A percentile compares a stretch with the other conserved stretches of the same genome.
phyloP scores from a whole-genome alignment of 106 monocot genomes.

The Triglochin maritima region DNA sequence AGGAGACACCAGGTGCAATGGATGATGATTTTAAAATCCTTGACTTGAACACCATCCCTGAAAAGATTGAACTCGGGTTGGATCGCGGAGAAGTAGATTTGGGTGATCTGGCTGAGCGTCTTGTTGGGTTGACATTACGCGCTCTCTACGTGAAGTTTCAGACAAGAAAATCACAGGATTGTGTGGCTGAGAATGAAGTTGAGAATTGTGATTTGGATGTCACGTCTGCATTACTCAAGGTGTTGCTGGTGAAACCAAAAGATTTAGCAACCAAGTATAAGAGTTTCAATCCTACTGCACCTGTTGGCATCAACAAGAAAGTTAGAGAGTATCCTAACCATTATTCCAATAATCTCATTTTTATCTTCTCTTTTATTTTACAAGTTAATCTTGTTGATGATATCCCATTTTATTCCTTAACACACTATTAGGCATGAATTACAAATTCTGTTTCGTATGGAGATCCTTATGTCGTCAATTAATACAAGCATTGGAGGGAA shows the following conservation, averaged over 20 bases:
- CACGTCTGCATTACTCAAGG: slow-evolving; percentile 33
- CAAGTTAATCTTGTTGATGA: background rate
- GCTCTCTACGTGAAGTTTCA: slow-evolving; percentile 32
- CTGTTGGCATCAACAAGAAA: slow-evolving; percentile 29
- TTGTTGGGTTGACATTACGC: slow-evolving; percentile 39
- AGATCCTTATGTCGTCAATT: slow-evolving; percentile 53
- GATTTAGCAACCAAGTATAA: slow-evolving; percentile 61
- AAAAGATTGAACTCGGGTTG: slow-evolving; percentile 61
- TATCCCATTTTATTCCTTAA: slow-evolving; percentile 29
- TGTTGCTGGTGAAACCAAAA: slow-evolving; percentile 67
- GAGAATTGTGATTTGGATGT: slow-evolving; percentile 26
- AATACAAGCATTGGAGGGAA: slow-evolving; percentile 27
- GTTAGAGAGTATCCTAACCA: slow-evolving; percentile 71
- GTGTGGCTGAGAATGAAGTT: background rate
- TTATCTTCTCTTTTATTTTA: background rate
- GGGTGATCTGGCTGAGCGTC: slow-evolving; percentile 49
- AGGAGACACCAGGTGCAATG: slow-evolving; percentile 7
- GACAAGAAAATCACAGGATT: slow-evolving; percentile 7
- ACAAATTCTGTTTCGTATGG: slow-evolving; percentile 93
- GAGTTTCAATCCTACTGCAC: slow-evolving; percentile 18
- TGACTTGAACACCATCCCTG: slow-evolving; percentile 24
- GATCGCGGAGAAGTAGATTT: slow-evolving; percentile 55
- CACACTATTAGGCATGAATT: slow-evolving; percentile 56
- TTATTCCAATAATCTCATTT: background rate
- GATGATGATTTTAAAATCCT: slow-evolving; percentile 45